A percentile compares a stretch with the other conserved stretches of the same genome.
Conservation (phyloP, 768 basidiomycete genomes). For the Rhodotorula babjevae region DNA sequence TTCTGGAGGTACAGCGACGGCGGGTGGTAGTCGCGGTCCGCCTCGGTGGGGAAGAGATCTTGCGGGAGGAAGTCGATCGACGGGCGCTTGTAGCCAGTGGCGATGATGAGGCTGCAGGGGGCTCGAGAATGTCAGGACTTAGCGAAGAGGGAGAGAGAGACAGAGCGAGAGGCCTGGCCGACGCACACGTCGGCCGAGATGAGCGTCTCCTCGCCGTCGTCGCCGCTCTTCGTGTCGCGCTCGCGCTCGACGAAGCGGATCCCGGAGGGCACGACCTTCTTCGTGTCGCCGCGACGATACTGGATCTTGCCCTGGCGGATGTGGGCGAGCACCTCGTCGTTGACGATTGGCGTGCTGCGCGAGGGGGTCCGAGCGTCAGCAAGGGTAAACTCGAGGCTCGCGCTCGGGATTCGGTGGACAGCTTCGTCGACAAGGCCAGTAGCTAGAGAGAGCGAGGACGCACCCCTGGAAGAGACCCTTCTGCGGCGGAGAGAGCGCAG, state of each 20-base stretch:
- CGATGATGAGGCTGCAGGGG: constrained; percentile 49
- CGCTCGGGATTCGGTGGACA: too few species aligned
- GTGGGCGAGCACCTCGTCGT: constrained; percentile 55
- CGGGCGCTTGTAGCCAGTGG: constrained; percentile 57
- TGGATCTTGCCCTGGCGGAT: constrained; percentile 51
- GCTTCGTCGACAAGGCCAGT: too few species aligned
- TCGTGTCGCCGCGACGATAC: constrained; percentile 55
- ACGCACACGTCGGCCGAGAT: constrained; percentile 51
- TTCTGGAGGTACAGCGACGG: constrained; percentile 58
- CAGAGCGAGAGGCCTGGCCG: background rate
- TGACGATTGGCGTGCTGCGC: constrained; percentile 48
- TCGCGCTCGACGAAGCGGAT: constrained; percentile 51
- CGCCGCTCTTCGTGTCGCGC: constrained; percentile 47
- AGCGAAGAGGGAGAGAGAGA: background rate
- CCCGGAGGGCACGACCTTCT: constrained; percentile 49
- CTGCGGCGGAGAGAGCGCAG: constrained; percentile 6
- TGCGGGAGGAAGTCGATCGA: constrained; percentile 52
- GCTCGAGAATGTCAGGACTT: too few species aligned
- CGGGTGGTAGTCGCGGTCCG: constrained; percentile 48
- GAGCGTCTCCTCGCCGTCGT: constrained; percentile 44
- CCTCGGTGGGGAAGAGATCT: constrained; percentile 55
- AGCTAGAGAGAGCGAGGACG: constrained; percentile 21
- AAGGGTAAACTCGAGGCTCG: too few species aligned
- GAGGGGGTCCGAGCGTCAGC: background rate
- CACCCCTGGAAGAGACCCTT: constrained; percentile 52